Evolutionary conservation across 768 basidiomycete species (phyloP).

Genomic region (Dictyophora rubrovolvata): DNA sequence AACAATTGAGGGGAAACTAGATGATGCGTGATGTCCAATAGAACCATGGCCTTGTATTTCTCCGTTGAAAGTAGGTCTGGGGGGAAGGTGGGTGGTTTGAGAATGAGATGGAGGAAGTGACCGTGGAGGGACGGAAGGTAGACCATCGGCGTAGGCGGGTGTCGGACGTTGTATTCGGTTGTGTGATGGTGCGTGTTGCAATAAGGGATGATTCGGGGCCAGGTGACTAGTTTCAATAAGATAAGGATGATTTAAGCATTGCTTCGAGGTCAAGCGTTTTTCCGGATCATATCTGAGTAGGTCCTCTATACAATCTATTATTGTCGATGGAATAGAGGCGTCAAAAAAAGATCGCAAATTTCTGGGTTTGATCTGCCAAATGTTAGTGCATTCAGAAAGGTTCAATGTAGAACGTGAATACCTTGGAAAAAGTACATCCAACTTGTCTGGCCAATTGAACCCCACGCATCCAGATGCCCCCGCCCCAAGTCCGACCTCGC

Average conservation of each 20-base stretch:
- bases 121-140: conserved; percentile 33
- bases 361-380: conserved; percentile 47
- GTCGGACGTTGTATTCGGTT: conserved; percentile 22
- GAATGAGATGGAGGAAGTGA: conserved; percentile 41
- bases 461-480: conserved; percentile 80
- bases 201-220: conserved; percentile 48
- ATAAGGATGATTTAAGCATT: conserved; percentile 86
- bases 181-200: conserved; percentile 17
- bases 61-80: conserved; percentile 26
- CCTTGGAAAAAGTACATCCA: conserved; percentile 87
- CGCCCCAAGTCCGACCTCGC: conserved; percentile 62
- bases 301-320: conserved; percentile 88
- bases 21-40: conserved; percentile 24
- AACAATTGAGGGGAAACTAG: conserved; percentile 26
- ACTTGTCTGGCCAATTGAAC: conserved; percentile 78
- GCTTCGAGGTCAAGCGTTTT: conserved; percentile 70
- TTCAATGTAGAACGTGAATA: conserved; percentile 25
- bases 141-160: conserved; percentile 20
- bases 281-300: conserved; percentile 89
- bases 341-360: conserved; percentile 70
- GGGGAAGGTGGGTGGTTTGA: conserved; percentile 21
- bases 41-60: background rate
- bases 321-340: conserved; percentile 59
- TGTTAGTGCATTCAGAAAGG: conserved; percentile 7
- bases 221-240: conserved; percentile 67